Percentiles rank a stretch among this genome's conserved stretches.
phyloP scores from a whole-genome alignment of 2,329 filamentous ascomycete genomes.

The Penicillium sp. region DNA sequence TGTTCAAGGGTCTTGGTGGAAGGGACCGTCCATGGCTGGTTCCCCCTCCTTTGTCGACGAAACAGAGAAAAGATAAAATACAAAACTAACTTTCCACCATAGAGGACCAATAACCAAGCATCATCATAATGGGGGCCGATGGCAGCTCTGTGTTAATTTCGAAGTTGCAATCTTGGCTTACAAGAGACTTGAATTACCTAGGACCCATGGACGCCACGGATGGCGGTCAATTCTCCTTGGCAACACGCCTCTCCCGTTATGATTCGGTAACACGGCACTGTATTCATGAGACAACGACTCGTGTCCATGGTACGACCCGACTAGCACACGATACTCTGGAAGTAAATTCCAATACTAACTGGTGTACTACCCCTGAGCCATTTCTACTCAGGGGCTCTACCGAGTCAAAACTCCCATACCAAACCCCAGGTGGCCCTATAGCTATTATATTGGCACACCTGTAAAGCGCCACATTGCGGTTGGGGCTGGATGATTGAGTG shows the following conservation, averaged over 20 bases:
- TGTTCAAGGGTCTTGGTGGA: constrained; percentile 5
- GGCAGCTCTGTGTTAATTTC: neutral
- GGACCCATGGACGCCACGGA: neutral
- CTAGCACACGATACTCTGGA: neutral
- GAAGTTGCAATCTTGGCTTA: neutral
- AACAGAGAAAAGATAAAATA: neutral
- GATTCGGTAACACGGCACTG: constrained; percentile 1
- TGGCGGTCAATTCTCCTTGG: neutral
- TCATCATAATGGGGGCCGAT: neutral
- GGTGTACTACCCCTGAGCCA: neutral
- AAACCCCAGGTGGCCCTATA: neutral
- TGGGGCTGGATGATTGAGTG: neutral
- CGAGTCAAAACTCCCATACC: too few relatives aligned
- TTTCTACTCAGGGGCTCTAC: neutral
- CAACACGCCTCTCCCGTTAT: constrained; percentile 4
- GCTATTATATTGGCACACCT: neutral
- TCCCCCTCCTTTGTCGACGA: neutral
- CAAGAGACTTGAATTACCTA: neutral
- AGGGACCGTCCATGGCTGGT: neutral
- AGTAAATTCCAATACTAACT: neutral
- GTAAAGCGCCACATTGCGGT: neutral
- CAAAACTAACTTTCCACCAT: neutral
- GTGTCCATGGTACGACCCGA: neutral
- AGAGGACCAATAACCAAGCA: neutral
- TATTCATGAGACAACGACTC: neutral